These are phyloP conservation scores for Suzukiozyma palmioleophila DNA, from an alignment of 1,139 yeast species.

Conservation along the genomic window DNA sequence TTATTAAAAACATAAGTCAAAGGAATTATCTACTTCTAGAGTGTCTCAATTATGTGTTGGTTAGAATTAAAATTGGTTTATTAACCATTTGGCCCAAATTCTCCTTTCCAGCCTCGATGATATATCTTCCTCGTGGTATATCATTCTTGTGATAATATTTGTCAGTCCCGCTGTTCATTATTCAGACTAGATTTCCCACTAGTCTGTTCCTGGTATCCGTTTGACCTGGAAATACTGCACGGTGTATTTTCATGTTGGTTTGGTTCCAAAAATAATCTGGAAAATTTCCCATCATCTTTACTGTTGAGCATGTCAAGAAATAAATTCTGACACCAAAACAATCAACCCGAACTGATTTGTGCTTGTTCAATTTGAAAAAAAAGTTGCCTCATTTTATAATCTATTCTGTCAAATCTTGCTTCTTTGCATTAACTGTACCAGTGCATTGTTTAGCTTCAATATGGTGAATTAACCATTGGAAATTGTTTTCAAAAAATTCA, in stretches of 20 bases:
- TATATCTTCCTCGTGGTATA: background rate
- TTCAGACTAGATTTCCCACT: too few species aligned
- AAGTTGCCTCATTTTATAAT: too few species aligned
- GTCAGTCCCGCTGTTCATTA: background rate
- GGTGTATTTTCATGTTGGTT: too few species aligned
- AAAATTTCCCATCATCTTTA: too few species aligned
- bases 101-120: background rate
- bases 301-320: too few species aligned
- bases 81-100: background rate
- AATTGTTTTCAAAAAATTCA: slow-evolving; percentile 42
- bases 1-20: background rate
- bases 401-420: background rate
- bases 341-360: too few species aligned
- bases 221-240: too few species aligned
- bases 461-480: slow-evolving; percentile 48
- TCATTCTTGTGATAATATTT: background rate
- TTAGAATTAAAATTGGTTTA: background rate
- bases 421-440: slow-evolving; percentile 26
- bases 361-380: too few species aligned
- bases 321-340: too few species aligned
- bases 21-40: background rate
- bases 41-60: background rate
- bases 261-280: too few species aligned
- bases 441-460: slow-evolving; percentile 44
- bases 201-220: too few species aligned